Evolutionary conservation across 2,329 filamentous ascomycete genomes (phyloP).

Genomic region (Pseudogymnoascus sp.): DNA sequence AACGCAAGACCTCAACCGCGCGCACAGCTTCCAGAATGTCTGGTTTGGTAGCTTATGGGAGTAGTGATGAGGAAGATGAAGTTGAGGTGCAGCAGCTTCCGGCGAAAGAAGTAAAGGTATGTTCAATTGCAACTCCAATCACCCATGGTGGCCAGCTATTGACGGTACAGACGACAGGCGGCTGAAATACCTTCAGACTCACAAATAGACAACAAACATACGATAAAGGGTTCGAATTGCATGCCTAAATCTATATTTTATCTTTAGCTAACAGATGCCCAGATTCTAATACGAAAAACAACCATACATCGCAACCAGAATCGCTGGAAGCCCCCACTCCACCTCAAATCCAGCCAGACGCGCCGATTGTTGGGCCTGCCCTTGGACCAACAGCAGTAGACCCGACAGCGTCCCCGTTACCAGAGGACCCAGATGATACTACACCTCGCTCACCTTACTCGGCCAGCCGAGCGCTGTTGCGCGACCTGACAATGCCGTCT

Average conservation of each 20-base stretch:
- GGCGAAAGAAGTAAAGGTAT: slow-evolving; percentile 2
- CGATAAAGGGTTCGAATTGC: not conserved
- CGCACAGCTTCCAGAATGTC: slow-evolving; percentile 19
- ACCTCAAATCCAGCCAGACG: slow-evolving; percentile 14
- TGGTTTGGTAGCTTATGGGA: slow-evolving; percentile 32
- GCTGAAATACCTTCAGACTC: not conserved
- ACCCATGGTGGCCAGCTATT: not conserved
- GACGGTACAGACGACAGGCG: slow-evolving; percentile 5
- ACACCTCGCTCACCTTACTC: slow-evolving; percentile 55
- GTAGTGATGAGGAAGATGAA: slow-evolving; percentile 31
- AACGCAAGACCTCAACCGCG: not conserved
- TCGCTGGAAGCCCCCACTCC: not conserved
- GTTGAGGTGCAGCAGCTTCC: slow-evolving; percentile 12
- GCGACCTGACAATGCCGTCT: slow-evolving; percentile 65
- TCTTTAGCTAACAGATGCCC: not conserved
- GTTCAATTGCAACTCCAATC: not conserved
- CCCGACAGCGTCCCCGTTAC: slow-evolving; percentile 13
- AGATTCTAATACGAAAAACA: slow-evolving; percentile 10
- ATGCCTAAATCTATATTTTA: not conserved
- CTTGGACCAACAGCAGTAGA: slow-evolving; percentile 22
- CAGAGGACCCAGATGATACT: slow-evolving; percentile 20
- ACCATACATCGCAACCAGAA: not conserved
- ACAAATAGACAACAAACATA: not conserved
- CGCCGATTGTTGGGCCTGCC: slow-evolving; percentile 22
- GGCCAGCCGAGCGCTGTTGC: slow-evolving; percentile 52